Percentiles rank a stretch among this genome's conserved stretches.
Conservation (phyloP, 2,329 filamentous ascomycete genomes). For the Ceratocystiopsis sp. region DNA sequence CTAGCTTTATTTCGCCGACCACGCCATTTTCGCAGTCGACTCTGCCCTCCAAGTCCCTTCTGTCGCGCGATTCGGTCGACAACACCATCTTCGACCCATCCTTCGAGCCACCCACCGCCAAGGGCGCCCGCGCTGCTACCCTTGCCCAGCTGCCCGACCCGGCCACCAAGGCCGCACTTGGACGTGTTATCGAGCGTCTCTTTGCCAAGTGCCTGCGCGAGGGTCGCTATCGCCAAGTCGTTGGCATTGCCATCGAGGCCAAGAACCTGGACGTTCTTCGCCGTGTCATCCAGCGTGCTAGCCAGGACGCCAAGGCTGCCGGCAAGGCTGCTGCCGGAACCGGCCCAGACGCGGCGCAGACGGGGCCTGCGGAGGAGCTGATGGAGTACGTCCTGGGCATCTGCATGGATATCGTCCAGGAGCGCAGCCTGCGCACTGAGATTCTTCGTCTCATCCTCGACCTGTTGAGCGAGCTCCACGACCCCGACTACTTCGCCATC, state of each 20-base stretch:
- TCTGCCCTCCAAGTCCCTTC: constrained; percentile 79
- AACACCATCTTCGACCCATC: constrained; percentile 44
- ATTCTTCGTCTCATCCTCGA: constrained; percentile 88
- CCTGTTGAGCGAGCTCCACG: constrained; percentile 81
- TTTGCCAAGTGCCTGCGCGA: constrained; percentile 80
- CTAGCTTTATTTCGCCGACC: constrained; percentile 66
- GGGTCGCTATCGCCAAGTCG: constrained; percentile 83
- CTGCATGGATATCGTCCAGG: constrained; percentile 95
- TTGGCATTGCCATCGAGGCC: constrained; percentile 91
- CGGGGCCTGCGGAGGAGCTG: constrained; percentile 64
- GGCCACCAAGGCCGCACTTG: constrained; percentile 62
- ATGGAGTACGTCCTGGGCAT: constrained; percentile 95
- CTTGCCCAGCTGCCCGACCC: constrained; percentile 51
- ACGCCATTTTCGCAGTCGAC: constrained; percentile 92
- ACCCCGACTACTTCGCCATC: constrained; percentile 93
- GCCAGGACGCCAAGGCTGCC: constrained; percentile 55
- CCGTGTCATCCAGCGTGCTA: constrained; percentile 75
- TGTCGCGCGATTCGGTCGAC: constrained; percentile 63
- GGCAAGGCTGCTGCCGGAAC: constrained; percentile 10
- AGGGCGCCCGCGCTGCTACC: constrained; percentile 36
- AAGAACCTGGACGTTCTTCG: constrained; percentile 79
- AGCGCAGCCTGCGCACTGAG: constrained; percentile 65
- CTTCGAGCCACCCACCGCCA: constrained; percentile 31
- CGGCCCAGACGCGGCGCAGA: constrained; percentile 27
- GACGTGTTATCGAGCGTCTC: constrained; percentile 69